phyloP scores from a whole-genome alignment of 352 stramenopile species.

The Nothophytophthora sp. region DNA sequence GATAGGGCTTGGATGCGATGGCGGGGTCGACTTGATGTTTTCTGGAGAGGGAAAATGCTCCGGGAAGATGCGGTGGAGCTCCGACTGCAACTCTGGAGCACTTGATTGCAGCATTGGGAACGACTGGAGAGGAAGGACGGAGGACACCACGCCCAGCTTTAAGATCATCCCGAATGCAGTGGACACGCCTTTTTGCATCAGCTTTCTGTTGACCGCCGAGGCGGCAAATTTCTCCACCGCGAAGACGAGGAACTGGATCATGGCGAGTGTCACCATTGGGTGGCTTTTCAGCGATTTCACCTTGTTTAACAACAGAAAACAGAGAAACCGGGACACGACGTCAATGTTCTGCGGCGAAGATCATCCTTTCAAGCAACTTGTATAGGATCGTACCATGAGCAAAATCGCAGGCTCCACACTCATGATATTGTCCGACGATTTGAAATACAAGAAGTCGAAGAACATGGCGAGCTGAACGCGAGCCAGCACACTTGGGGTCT shows the following conservation, averaged over 20 bases:
- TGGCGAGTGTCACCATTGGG: conserved; percentile 76
- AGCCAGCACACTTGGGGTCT: conserved; percentile 65
- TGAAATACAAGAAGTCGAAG: conserved; percentile 89
- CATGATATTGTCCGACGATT: conserved; percentile 81
- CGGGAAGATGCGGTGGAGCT: conserved; percentile 81
- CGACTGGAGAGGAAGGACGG: conserved; percentile 70
- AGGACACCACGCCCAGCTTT: conserved; percentile 75
- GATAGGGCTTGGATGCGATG: conserved; percentile 28
- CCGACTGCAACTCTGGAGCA: conserved; percentile 65
- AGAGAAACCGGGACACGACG: background rate
- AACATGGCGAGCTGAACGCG: conserved; percentile 87
- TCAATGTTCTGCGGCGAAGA: no score
- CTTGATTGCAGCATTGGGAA: conserved; percentile 73
- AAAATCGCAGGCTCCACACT: conserved; percentile 81
- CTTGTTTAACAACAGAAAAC: conserved; percentile 22
- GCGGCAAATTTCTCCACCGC: conserved; percentile 86
- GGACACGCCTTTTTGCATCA: conserved; percentile 86
- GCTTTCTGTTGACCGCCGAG: conserved; percentile 64
- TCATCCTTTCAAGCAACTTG: background rate
- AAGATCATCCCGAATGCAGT: conserved; percentile 74
- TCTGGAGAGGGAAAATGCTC: conserved; percentile 79
- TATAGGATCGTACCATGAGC: conserved; percentile 57
- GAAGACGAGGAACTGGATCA: conserved; percentile 88
- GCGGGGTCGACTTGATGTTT: conserved; percentile 30
- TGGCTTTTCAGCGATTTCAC: conserved; percentile 88